These are phyloP conservation scores for Penicillium salamii DNA, from an alignment of 495 filamentous ascomycete species.

Conservation along the genomic window DNA sequence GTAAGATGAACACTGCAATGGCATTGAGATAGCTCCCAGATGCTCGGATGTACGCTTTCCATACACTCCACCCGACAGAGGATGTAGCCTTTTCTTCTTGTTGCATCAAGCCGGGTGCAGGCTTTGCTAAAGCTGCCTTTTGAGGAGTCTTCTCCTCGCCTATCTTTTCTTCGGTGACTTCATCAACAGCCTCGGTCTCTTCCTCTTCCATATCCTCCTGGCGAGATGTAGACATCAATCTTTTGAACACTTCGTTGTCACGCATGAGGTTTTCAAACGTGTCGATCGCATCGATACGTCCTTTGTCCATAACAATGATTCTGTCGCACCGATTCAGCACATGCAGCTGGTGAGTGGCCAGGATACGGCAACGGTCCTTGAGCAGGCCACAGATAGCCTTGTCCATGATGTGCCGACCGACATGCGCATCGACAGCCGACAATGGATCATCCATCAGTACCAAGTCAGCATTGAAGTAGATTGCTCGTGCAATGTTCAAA, in stretches of 20 bases:
- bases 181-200: slow-evolving; percentile 39
- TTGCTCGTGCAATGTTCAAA: slow-evolving; percentile 76
- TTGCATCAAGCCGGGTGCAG: slow-evolving; percentile 74
- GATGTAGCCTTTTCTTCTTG: slow-evolving; percentile 79
- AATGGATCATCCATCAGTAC: slow-evolving; percentile 83
- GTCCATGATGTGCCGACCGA: slow-evolving; percentile 93
- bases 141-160: slow-evolving; percentile 42
- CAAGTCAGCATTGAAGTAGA: slow-evolving; percentile 80
- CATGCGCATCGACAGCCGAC: slow-evolving; percentile 81
- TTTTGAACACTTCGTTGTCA: slow-evolving; percentile 68
- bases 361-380: slow-evolving; percentile 81
- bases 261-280: slow-evolving; percentile 85
- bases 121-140: slow-evolving; percentile 57
- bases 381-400: slow-evolving; percentile 88
- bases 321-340: slow-evolving; percentile 87
- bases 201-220: slow-evolving; percentile 61
- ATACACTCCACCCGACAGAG: slow-evolving; percentile 83
- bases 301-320: slow-evolving; percentile 87
- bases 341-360: slow-evolving; percentile 94
- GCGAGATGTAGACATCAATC: slow-evolving; percentile 79
- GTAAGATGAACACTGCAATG: slow-evolving; percentile 59
- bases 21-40: slow-evolving; percentile 74
- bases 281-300: slow-evolving; percentile 76
- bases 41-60: slow-evolving; percentile 73
- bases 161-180: slow-evolving; percentile 46